Evolutionary conservation across 306 rosid genomes (phyloP).

Genomic region (Medicago arabica): DNA sequence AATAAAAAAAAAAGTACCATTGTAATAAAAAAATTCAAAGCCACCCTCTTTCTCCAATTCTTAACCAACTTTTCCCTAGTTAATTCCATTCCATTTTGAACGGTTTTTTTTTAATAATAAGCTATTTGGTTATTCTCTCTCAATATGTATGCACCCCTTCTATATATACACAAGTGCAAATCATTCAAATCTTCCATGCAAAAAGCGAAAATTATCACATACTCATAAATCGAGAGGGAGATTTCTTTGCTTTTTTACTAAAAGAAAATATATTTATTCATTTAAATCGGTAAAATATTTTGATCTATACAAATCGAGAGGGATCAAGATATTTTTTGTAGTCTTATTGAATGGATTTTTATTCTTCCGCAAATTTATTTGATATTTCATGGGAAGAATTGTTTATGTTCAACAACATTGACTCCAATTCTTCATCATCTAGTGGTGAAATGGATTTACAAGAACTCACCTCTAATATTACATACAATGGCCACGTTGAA

Average conservation of each 20-base stretch:
- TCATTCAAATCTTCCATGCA: slow-evolving; percentile 1
- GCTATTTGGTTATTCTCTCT: slow-evolving; percentile 1
- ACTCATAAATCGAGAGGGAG: not conserved
- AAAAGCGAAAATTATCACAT: not conserved
- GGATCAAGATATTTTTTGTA: not conserved
- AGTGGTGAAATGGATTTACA: not conserved
- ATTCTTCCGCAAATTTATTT: not conserved
- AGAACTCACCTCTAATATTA: not conserved
- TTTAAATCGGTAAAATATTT: too few species aligned
- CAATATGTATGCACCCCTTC: not conserved
- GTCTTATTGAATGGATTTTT: not conserved
- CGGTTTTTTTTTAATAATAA: slow-evolving; percentile 9
- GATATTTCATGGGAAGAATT: slow-evolving; percentile 24
- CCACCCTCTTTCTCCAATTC: not conserved
- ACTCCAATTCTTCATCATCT: slow-evolving; percentile 1
- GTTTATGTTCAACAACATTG: not conserved
- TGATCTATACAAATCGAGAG: not conserved
- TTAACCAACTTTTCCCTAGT: not conserved
- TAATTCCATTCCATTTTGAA: slow-evolving; percentile 9
- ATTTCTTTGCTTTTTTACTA: not conserved
- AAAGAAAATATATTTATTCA: not conserved
- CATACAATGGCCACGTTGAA: not conserved
- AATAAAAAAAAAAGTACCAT: not conserved
- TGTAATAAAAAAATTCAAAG: not conserved
- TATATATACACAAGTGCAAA: not conserved